phyloP scores from a whole-genome alignment of 208 protist genomes.

The Trypanosoma caninum region DNA sequence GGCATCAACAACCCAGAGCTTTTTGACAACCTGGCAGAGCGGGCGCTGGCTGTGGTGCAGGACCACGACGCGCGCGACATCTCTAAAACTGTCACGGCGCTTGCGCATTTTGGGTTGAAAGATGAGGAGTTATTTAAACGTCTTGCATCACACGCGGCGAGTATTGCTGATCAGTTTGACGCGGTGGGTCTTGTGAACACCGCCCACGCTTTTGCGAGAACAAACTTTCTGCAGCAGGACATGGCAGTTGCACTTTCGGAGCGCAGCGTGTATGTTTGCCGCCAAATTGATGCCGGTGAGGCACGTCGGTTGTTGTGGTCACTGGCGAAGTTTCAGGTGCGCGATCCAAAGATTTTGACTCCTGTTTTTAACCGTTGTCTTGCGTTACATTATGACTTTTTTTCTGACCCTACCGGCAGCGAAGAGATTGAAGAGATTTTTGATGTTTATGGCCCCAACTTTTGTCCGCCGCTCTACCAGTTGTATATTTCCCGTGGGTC shows the following conservation, averaged over 20 bases:
- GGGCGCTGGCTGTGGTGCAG: constrained; percentile 84
- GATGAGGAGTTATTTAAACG: constrained; percentile 91
- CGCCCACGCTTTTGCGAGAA: constrained; percentile 84
- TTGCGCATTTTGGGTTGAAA: constrained; percentile 89
- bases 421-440: constrained; percentile 93
- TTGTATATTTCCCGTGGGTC: constrained; percentile 81
- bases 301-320: constrained; percentile 82
- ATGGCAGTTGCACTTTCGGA: constrained; percentile 87
- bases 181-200: constrained; percentile 77
- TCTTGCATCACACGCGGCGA: constrained; percentile 82
- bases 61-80: constrained; percentile 89
- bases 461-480: constrained; percentile 86
- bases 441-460: constrained; percentile 77
- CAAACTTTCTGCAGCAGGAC: constrained; percentile 88
- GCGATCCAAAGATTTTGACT: constrained; percentile 77
- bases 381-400: constrained; percentile 89
- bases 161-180: constrained; percentile 87
- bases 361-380: constrained; percentile 86
- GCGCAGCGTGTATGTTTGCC: constrained; percentile 78
- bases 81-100: constrained; percentile 77
- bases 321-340: constrained; percentile 85
- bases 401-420: constrained; percentile 83
- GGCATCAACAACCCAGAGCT: constrained; percentile 92
- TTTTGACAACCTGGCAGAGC: constrained; percentile 91
- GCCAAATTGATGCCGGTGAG: constrained; percentile 78